phyloP scores from a whole-genome alignment of 768 basidiomycete genomes.

The Butyriboletus loyo region DNA sequence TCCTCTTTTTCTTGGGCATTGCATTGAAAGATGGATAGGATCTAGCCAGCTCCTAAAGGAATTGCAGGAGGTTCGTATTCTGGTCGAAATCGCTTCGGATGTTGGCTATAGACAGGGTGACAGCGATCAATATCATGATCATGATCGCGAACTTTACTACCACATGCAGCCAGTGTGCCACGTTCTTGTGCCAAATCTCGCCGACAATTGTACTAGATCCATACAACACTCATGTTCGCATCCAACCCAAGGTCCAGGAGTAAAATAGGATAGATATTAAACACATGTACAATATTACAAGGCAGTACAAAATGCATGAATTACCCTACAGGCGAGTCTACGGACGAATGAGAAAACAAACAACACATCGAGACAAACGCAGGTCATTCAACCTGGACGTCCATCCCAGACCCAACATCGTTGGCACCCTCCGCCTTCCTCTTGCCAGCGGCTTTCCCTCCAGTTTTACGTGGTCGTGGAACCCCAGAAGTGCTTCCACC shows the following conservation, averaged over 20 bases:
- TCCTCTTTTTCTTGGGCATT: conserved; percentile 87
- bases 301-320: conserved; percentile 26
- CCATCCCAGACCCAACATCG: conserved; percentile 26
- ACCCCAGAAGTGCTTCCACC: conserved; percentile 16
- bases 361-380: conserved; percentile 8
- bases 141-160: neutral
- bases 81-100: neutral
- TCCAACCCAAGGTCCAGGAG: neutral
- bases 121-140: neutral
- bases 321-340: conserved; percentile 31
- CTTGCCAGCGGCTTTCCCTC: conserved; percentile 30
- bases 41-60: neutral
- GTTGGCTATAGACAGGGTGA: neutral
- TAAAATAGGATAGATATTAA: conserved; percentile 24
- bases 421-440: conserved; percentile 28
- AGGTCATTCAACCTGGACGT: conserved; percentile 27
- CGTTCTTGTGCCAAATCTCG: neutral
- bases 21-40: neutral
- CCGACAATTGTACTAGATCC: neutral
- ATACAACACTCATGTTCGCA: neutral
- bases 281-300: conserved; percentile 28
- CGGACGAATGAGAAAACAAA: conserved; percentile 8
- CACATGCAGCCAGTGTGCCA: neutral
- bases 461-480: conserved; percentile 28
- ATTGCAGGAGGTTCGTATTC: neutral